Conservation (phyloP, 2,329 filamentous ascomycete species). For the Torrubiella hemipterigena region DNA sequence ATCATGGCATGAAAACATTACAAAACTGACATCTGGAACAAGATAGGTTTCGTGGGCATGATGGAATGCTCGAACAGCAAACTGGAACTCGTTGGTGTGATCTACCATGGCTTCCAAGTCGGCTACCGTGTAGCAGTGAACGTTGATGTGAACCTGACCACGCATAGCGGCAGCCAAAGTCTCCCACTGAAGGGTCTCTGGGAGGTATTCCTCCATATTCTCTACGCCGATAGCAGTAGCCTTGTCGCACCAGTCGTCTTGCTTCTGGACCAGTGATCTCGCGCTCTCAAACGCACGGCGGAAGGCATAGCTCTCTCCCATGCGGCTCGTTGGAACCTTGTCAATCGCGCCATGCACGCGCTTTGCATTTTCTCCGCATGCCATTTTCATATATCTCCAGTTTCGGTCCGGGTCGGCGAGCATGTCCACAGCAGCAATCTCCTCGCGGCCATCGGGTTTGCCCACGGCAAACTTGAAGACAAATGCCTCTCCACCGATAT, state of each 20-base stretch:
- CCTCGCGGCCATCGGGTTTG: constrained; percentile 43
- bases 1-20: not conserved
- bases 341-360: constrained; percentile 44
- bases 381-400: constrained; percentile 68
- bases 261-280: constrained; percentile 38
- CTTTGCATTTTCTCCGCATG: constrained; percentile 61
- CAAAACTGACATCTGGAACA: constrained; percentile 37
- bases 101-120: constrained; percentile 59
- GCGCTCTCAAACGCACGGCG: constrained; percentile 57
- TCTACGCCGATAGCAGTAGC: constrained; percentile 38
- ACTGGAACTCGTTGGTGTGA: constrained; percentile 61
- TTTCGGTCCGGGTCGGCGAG: constrained; percentile 52
- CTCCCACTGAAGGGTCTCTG: constrained; percentile 52
- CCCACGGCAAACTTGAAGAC: constrained; percentile 58
- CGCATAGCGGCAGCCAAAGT: constrained; percentile 49
- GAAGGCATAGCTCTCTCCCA: constrained; percentile 61
- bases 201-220: constrained; percentile 44
- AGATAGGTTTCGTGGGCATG: constrained; percentile 7
- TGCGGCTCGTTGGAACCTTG: constrained; percentile 42
- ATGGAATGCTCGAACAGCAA: constrained; percentile 18
- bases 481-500: constrained; percentile 60
- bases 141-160: constrained; percentile 58
- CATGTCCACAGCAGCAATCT: constrained; percentile 51
- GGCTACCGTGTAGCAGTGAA: constrained; percentile 59
- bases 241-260: constrained; percentile 56